These are phyloP conservation scores for Fusarium transvaalense DNA, from an alignment of 2,329 filamentous ascomycete genomes.

Conservation along the genomic window DNA sequence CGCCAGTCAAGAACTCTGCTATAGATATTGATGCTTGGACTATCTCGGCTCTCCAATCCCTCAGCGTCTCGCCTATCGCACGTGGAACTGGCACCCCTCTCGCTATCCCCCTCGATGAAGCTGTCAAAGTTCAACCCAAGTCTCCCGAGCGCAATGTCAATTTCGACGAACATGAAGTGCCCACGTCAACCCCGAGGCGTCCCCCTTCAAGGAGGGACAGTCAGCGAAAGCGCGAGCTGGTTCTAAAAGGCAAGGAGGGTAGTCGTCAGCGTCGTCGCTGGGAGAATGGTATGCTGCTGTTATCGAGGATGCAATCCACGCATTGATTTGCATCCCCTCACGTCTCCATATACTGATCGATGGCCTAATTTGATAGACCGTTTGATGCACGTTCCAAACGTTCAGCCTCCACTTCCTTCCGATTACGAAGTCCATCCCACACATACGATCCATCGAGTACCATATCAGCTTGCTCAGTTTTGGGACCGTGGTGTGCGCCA, in stretches of 20 bases:
- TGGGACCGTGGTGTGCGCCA: constrained; percentile 75
- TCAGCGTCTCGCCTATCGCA: constrained; percentile 67
- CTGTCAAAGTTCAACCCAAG: constrained; percentile 33
- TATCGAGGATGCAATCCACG: constrained; percentile 3
- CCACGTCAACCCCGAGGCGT: constrained; percentile 56
- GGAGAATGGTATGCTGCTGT: constrained; percentile 81
- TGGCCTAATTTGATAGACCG: constrained; percentile 69
- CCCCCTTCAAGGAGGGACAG: constrained; percentile 67
- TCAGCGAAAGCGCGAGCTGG: constrained; percentile 73
- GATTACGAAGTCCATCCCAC: constrained; percentile 90
- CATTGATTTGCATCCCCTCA: background rate
- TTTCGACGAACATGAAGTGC: constrained; percentile 35
- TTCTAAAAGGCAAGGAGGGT: constrained; percentile 92
- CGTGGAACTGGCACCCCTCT: constrained; percentile 73
- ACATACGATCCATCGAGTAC: constrained; percentile 80
- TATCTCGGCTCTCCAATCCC: constrained; percentile 66
- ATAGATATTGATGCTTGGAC: constrained; percentile 78
- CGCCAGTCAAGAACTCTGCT: constrained; percentile 44
- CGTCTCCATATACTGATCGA: constrained; percentile 30
- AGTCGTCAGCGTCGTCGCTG: constrained; percentile 87
- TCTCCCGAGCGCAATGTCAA: constrained; percentile 37
- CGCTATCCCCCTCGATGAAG: constrained; percentile 80
- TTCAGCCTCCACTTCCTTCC: constrained; percentile 80
- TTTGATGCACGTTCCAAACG: constrained; percentile 87
- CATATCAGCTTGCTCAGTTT: constrained; percentile 88